A percentile compares a stretch with the other conserved stretches of the same genome.
Evolutionary conservation across 2,329 filamentous ascomycete genomes (phyloP).

Genomic region (Sordariomycetes sp.): DNA sequence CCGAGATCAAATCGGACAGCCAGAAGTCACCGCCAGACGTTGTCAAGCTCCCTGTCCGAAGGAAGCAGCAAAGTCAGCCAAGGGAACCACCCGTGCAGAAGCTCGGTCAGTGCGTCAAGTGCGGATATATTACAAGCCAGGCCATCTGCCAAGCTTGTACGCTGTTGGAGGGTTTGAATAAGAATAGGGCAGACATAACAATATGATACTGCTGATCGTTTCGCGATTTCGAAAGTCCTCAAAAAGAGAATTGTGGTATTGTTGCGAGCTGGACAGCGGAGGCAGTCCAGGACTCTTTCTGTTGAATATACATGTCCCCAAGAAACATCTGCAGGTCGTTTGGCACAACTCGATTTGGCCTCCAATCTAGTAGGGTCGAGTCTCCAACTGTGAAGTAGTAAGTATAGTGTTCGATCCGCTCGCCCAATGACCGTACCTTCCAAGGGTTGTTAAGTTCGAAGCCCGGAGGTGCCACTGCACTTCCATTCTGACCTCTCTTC

Average conservation of each 20-base stretch:
- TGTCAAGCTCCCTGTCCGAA: constrained; percentile 25
- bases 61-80: constrained; percentile 14
- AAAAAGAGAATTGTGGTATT: background rate
- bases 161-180: constrained; percentile 84
- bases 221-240: too few relatives aligned
- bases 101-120: constrained; percentile 75
- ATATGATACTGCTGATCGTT: too few relatives aligned
- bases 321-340: too few relatives aligned
- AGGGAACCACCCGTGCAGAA: constrained; percentile 50
- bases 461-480: constrained; percentile 43
- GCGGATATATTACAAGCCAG: constrained; percentile 94
- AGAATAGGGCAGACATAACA: constrained; percentile 53
- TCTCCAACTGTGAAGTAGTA: constrained; percentile 36
- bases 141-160: constrained; percentile 88
- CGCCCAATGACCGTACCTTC: constrained; percentile 39
- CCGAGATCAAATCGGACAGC: constrained; percentile 18
- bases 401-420: background rate
- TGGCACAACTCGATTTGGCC: too few relatives aligned
- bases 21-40: constrained; percentile 11
- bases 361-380: too few relatives aligned
- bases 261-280: too few relatives aligned
- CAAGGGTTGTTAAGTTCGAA: constrained; percentile 57
- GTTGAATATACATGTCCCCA: background rate
- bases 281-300: background rate
- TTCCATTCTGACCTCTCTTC: constrained; percentile 49